Conservation (phyloP, 768 basidiomycete genomes). For the Dioszegia aurantiaca region DNA sequence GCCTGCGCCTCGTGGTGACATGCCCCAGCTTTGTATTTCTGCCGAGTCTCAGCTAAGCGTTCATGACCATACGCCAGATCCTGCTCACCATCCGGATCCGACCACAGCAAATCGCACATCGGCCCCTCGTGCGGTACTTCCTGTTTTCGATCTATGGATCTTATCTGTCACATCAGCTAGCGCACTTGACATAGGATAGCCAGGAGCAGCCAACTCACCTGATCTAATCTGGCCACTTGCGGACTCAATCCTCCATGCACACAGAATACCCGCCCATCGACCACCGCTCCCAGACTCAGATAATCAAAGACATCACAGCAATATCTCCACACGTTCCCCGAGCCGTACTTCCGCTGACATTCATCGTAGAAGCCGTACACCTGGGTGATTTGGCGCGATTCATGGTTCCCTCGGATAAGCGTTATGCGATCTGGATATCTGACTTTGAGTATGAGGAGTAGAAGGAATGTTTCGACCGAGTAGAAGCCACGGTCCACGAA, state of each 20-base stretch:
- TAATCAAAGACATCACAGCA: constrained; percentile 99
- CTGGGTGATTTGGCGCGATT: constrained; percentile 95
- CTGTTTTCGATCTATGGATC: constrained; percentile 89
- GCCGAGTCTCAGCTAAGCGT: constrained; percentile 67
- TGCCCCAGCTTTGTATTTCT: constrained; percentile 93
- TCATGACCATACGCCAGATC: background rate
- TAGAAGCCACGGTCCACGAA: constrained; percentile 97
- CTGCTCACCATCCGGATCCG: constrained; percentile 86
- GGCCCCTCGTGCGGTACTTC: constrained; percentile 98
- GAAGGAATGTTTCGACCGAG: constrained; percentile 88
- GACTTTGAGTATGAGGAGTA: constrained; percentile 85
- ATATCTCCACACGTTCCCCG: constrained; percentile 92
- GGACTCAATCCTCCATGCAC: constrained; percentile 96
- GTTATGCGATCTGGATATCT: constrained; percentile 93
- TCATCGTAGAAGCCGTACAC: constrained; percentile 69
- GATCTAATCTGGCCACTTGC: constrained; percentile 77
- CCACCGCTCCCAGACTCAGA: constrained; percentile 86
- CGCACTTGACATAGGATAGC: background rate
- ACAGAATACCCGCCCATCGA: constrained; percentile 96
- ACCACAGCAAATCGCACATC: constrained; percentile 99
- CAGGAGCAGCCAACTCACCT: constrained; percentile 59
- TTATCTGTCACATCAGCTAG: constrained; percentile 60
- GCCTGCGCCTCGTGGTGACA: constrained; percentile 91
- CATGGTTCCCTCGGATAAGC: constrained; percentile 89
- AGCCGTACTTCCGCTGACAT: constrained; percentile 92